Conservation (phyloP, 768 basidiomycete species). For the Boletus vermiculosoides region DNA sequence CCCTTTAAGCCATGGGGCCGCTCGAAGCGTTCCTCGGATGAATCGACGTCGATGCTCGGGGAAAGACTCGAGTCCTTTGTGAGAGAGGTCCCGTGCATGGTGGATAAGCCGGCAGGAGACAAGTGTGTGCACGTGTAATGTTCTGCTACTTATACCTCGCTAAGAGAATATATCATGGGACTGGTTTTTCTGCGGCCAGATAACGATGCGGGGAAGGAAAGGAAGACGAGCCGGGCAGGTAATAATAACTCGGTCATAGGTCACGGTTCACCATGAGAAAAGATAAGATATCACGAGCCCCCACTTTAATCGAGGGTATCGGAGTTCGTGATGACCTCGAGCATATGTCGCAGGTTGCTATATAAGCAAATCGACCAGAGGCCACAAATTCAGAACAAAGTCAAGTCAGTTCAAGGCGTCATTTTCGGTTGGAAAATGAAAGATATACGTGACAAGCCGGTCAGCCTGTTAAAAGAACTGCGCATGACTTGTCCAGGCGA, state of each 20-base stretch:
- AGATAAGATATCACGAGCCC: slow-evolving; percentile 1
- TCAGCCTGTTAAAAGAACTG: background rate
- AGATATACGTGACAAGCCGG: background rate
- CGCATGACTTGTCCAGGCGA: background rate
- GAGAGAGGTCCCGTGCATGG: background rate
- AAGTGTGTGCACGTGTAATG: background rate
- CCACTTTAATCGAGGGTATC: background rate
- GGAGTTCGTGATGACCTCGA: background rate
- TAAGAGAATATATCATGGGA: background rate
- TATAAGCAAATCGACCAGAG: background rate
- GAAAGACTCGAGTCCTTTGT: slow-evolving; percentile 1
- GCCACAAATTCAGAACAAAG: background rate
- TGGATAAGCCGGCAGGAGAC: background rate
- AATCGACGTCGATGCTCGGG: background rate
- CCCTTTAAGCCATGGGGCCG: slow-evolving; percentile 51
- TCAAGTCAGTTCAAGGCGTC: background rate
- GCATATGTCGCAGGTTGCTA: background rate
- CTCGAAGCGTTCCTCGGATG: slow-evolving; percentile 32
- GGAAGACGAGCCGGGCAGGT: background rate
- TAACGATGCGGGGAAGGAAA: background rate
- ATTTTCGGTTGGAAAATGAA: background rate
- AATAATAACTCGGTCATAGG: slow-evolving; percentile 5
- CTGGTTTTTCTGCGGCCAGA: background rate
- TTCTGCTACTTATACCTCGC: slow-evolving; percentile 4
- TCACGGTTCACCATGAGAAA: background rate